Percentiles rank a stretch among this genome's conserved stretches.
Conservation (phyloP, 2,329 filamentous ascomycete species). For the Pleochaeta shiraiana region DNA sequence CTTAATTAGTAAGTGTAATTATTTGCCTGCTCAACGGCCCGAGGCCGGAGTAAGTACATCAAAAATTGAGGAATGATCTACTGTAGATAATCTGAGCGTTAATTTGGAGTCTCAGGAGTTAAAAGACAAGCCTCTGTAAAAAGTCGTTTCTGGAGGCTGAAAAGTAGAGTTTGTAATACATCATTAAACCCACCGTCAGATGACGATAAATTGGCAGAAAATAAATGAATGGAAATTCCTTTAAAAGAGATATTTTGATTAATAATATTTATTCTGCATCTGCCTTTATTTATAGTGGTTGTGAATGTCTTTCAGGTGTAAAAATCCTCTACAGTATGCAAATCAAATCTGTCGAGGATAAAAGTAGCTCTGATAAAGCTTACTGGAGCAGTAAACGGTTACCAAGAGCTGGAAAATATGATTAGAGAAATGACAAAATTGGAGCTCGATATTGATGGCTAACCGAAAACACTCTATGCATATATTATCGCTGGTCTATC, state of each 20-base stretch:
- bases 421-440: neutral
- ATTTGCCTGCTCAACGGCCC: neutral
- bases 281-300: neutral
- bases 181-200: neutral
- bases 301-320: neutral
- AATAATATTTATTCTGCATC: neutral
- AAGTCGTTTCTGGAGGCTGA: neutral
- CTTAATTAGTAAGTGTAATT: neutral
- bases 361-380: neutral
- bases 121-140: neutral
- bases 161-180: neutral
- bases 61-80: neutral
- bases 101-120: neutral
- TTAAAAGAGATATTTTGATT: neutral
- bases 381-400: neutral
- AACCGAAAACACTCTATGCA: too few species aligned
- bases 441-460: too few species aligned
- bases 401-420: neutral
- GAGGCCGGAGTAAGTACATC: neutral
- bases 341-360: neutral
- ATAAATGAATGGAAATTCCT: neutral
- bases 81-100: neutral
- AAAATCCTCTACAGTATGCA: neutral
- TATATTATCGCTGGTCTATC: neutral
- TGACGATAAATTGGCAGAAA: neutral